Base-by-base conservation (phyloP, 176 grass and related monocot genomes). In the Paspalum vaginatum region DNA sequence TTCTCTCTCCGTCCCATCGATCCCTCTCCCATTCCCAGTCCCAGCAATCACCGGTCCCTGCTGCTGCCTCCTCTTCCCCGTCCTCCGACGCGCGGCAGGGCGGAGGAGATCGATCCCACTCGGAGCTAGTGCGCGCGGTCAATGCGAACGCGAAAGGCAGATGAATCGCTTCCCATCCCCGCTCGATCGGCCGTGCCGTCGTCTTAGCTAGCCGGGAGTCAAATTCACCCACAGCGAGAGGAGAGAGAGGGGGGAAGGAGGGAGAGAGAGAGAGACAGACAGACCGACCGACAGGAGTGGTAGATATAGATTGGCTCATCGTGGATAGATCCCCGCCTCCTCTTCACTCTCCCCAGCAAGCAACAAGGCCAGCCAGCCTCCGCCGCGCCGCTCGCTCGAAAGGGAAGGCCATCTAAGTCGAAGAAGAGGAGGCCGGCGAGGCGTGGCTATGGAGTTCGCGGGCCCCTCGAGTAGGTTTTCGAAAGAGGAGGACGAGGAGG, bases 381-480 rank as follows among this genome's bases (percentile, higher is more conserved):
- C 61, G 49, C 47, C 47, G 47, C 61, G 55, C 14, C 52, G 49
- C 50, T 18, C 45, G 61, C 58, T 40, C 46, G 46, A 21, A 20
- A 78, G 49, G 56, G 48, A 42, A 22, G 2, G 64, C 2, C 58
- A 16, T 63, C 27, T 14, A 27, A 47, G 37, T 9, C 52, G 52
- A 57, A 27, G n/a, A 44, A 44, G 65, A 72, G 67, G 67, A 10
- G 26, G 26, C 43, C 40, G 11, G 21, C 45, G 12, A n/a, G 55
- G 18, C 39, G 40, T 59, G 11, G 46, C 57, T 17, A 89, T 90
- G 83, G 88, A 90, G 14, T 90, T 90, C 69, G 56, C 73, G 0
- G 20, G 68, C 6, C 65, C 79, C 2, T 61, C 79, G 0, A 68
- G 74, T 78, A 82, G 88, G 88, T 46, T 90, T 52, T 73, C 88